These are phyloP conservation scores for Diplodia seriata DNA, from an alignment of 2,329 filamentous ascomycete genomes.

Conservation along the genomic window DNA sequence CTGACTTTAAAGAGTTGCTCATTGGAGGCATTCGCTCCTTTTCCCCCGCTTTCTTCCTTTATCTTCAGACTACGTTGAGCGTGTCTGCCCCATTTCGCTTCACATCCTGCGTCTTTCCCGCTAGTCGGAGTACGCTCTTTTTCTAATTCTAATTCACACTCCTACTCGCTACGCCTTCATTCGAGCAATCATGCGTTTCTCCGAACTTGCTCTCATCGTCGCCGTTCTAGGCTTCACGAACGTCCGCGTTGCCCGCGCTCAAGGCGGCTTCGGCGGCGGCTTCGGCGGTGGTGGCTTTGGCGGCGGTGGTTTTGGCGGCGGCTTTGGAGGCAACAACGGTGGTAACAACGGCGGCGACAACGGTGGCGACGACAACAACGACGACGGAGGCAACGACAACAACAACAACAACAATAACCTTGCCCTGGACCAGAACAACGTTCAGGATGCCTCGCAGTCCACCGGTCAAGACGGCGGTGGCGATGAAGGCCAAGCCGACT, in stretches of 20 bases:
- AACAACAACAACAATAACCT: constrained; percentile 37
- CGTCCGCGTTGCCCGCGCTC: constrained; percentile 41
- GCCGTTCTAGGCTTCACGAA: constrained; percentile 26
- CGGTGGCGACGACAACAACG: constrained; percentile 33
- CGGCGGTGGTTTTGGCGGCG: background rate
- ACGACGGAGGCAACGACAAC: constrained; percentile 32
- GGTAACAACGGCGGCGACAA: background rate
- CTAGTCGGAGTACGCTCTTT: constrained; percentile 49
- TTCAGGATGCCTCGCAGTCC: constrained; percentile 53
- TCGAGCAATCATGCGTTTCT: constrained; percentile 45
- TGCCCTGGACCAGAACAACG: constrained; percentile 47
- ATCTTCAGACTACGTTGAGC: constrained; percentile 49
- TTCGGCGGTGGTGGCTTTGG: constrained; percentile 29
- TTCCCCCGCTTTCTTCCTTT: constrained; percentile 45
- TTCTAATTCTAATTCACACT: constrained; percentile 26
- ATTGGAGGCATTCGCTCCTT: constrained; percentile 45
- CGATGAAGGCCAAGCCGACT: constrained; percentile 54
- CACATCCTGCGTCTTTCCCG: constrained; percentile 39
- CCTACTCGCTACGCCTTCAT: constrained; percentile 18
- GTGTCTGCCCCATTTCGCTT: constrained; percentile 44
- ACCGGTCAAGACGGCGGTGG: constrained; percentile 50
- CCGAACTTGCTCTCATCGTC: constrained; percentile 38
- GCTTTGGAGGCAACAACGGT: constrained; percentile 26
- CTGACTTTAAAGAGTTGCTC: constrained; percentile 30
- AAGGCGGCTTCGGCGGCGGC: constrained; percentile 35